Evolutionary conservation across 2,329 filamentous ascomycete genomes (phyloP), one percentile per base, ranked within the genome.

Genomic region (Talaromyces sp.): DNA sequence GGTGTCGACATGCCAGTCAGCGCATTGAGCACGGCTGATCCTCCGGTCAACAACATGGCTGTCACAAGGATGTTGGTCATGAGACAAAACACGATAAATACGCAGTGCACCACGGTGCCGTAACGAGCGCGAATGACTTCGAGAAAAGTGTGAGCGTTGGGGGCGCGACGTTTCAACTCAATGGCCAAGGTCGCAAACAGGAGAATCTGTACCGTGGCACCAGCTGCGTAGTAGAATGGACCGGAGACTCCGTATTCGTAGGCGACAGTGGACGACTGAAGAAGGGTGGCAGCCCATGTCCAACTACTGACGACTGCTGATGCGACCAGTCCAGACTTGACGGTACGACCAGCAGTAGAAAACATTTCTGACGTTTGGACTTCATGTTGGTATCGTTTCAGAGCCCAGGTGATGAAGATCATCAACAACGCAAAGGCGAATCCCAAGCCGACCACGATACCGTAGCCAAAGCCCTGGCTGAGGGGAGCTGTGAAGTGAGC

Each of bases 351-450:
- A 59, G 93, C 93, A 0, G 93, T 96, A 69, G 86, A 93, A 83
- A 97, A 97, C 87, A 93, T 95, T 80, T 97, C 93, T 0, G 91
- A 93, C 0, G 93, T 97, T 76, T 96, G 92, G 2, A 93, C 76
- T 74, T 81, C 92, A 81, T 88, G 84, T 72, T 89, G 88, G 74
- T 89, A 90, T 69, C 85, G 81, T 73, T 88, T 89, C 65, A 91
- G 79, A 31, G 90, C 83, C 77, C 88, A 89, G 1, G 89, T 91
- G n/a, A 88, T 88, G 62, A 86, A 79, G 72, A 91, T 91, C 89
- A 91, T 91, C 67, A 89, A 87, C 66, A 93, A 79, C 45, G 91
- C 89, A 78, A 93, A 93, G 29, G 86, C 83, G 71, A 90, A 87
- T 22, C 91, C 91, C 17, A 93, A 78, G 19, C 91, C 91, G 38